Evolutionary conservation across 1,139 yeast species (phyloP).

Genomic region (Saccharomyces hybrid): DNA sequence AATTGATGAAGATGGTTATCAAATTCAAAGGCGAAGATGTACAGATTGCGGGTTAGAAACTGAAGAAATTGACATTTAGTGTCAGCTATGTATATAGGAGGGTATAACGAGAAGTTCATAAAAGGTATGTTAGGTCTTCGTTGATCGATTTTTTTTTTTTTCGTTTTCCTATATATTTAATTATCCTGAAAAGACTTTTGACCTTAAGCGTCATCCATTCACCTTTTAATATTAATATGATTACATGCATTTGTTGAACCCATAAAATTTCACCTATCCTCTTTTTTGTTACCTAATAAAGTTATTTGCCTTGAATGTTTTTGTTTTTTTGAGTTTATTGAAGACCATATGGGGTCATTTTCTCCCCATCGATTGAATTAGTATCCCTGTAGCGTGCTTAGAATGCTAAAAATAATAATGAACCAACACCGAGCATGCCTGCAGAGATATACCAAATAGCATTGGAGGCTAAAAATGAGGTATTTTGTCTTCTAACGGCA

Average conservation of each 20-base stretch:
- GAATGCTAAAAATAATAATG: constrained; percentile 21
- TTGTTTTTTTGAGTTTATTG: neutral
- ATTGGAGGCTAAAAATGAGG: constrained; percentile 14
- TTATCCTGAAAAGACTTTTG: neutral
- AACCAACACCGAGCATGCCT: constrained; percentile 26
- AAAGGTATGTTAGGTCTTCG: neutral
- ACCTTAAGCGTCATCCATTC: neutral
- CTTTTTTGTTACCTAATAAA: neutral
- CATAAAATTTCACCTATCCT: neutral
- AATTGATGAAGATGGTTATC: constrained; percentile 38
- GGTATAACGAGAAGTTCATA: neutral
- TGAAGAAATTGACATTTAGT: constrained; percentile 50
- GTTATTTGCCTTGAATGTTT: neutral
- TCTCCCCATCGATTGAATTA: neutral
- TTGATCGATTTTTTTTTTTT: neutral
- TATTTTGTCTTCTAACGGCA: constrained; percentile 37
- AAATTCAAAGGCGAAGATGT: constrained; percentile 55
- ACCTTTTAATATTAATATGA: neutral
- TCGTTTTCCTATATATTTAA: neutral
- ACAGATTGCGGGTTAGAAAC: constrained; percentile 78
- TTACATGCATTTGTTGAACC: neutral
- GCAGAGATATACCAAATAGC: constrained; percentile 26
- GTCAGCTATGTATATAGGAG: neutral
- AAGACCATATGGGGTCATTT: constrained; percentile 8
- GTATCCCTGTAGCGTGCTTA: constrained; percentile 4